phyloP scores from a whole-genome alignment of 2,329 filamentous ascomycete genomes.

The Emericellopsis atlantica region DNA sequence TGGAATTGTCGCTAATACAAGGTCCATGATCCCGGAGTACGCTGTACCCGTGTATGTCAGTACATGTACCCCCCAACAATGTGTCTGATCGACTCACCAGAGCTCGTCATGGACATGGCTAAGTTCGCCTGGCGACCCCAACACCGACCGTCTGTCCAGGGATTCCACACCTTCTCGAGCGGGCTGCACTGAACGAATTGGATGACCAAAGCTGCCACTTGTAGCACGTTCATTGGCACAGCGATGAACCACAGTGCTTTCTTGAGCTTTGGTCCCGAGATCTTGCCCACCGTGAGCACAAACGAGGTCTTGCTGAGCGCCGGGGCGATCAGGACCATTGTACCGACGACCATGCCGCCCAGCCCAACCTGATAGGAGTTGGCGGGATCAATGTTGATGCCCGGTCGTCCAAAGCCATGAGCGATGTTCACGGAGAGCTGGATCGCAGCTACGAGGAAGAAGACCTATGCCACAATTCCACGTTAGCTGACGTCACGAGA shows the following conservation, averaged over 20 bases:
- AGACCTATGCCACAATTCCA: conserved; percentile 7
- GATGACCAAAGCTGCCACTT: conserved; percentile 7
- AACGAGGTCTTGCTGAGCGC: conserved; percentile 16
- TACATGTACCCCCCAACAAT: too few relatives aligned
- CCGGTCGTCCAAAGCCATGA: neutral
- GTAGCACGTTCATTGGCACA: conserved; percentile 8
- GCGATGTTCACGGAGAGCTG: neutral
- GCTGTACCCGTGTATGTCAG: neutral
- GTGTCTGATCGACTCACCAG: neutral
- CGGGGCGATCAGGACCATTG: conserved; percentile 2
- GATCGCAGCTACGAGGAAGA: neutral
- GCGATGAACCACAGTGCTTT: conserved; percentile 9
- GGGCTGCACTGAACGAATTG: conserved; percentile 8
- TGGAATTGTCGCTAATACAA: conserved; percentile 4
- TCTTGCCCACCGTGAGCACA: conserved; percentile 10
- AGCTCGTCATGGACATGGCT: conserved; percentile 1
- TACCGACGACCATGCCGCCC: conserved; percentile 2
- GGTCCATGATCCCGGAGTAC: conserved; percentile 4
- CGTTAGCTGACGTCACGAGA: too few relatives aligned
- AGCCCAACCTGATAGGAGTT: neutral
- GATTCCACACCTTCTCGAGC: conserved; percentile 1
- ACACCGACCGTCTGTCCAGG: neutral
- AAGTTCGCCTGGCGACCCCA: conserved; percentile 1
- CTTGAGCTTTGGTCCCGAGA: conserved; percentile 5
- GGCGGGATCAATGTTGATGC: conserved; percentile 1